These are phyloP conservation scores for Nothophoma quercina DNA, from an alignment of 2,329 filamentous ascomycete genomes.

Conservation along the genomic window DNA sequence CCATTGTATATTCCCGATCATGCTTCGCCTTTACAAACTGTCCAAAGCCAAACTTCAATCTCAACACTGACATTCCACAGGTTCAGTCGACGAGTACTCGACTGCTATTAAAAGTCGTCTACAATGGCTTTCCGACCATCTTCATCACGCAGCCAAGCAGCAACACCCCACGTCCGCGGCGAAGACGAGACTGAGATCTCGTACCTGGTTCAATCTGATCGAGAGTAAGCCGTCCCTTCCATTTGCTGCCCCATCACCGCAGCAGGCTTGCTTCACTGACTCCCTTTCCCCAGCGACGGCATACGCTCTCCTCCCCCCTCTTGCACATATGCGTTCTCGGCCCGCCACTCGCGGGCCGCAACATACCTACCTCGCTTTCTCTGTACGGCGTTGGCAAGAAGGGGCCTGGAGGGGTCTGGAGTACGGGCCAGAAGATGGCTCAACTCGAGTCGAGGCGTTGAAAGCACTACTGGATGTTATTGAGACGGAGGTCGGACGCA, in stretches of 20 bases:
- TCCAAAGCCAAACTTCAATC: no score
- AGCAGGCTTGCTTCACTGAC: no score
- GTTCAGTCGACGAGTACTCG: no score
- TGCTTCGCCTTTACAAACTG: no score
- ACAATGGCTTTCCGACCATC: no score
- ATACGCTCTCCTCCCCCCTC: slow-evolving; percentile 21
- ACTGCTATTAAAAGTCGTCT: no score
- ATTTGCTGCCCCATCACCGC: no score
- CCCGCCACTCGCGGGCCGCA: slow-evolving; percentile 16
- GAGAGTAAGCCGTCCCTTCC: slow-evolving; percentile 19
- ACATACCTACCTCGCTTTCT: slow-evolving; percentile 21
- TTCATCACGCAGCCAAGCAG: no score
- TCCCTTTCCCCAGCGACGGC: slow-evolving; percentile 21
- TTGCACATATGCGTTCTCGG: slow-evolving; percentile 24
- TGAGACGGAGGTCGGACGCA: slow-evolving; percentile 19
- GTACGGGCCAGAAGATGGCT: slow-evolving; percentile 24
- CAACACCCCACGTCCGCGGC: slow-evolving; percentile 23
- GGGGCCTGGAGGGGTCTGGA: slow-evolving; percentile 22
- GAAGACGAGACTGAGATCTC: slow-evolving; percentile 31
- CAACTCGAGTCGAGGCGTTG: slow-evolving; percentile 22
- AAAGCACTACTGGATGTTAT: slow-evolving; percentile 18
- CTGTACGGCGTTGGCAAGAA: slow-evolving; percentile 26
- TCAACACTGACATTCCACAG: no score
- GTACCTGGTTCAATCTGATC: slow-evolving; percentile 22
- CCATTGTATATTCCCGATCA: no score